Evolutionary conservation across 2,329 filamentous ascomycete species (phyloP), one percentile per base, ranked within the genome.

Genomic region (Fusarium sarcochroum): DNA sequence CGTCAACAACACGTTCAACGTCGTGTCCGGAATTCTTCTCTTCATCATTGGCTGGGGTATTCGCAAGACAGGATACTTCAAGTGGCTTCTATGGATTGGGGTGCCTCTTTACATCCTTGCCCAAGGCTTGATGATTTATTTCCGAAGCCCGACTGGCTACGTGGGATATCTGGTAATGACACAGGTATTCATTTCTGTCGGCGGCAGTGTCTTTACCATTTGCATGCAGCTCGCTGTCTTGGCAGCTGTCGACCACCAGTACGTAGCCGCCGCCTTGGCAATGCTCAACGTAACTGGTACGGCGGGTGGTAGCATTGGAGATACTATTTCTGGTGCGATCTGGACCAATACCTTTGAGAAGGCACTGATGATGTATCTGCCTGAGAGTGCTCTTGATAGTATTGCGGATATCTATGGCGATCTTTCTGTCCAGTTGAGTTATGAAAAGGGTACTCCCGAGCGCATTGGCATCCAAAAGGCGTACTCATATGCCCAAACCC

Each of bases 141-240:
- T 79, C 71, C 73, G 77, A n/a, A 69, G 50, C 8, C 77, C 77
- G 1, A 80, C 82, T 40, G 78, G 77, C 27, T 79, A 81, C 18
- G 77, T 84, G n/a, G 75, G 82, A 4, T 83, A 84, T 71, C 79
- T 87, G 10, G 76, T 87, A 54, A 83, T 84, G 71, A 84, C 83
- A 3, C 84, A 88, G 72, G 78, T 88, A 37, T 81, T 87, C 45
- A 82, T 88, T 59, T 85, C 85, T 5, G 77, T 85, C 6, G 85
- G 79, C 10, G 85, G 81, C 18, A 84, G 83, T 58, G 85, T 87
- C 75, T 86, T 86, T 69, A 86, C 85, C 2, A 70, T 86, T 11
- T 81, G 82, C 51, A 79, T 86, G 66, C 84, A 90, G 54, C 84
- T 90, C 63, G 86, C 87, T 2, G 83, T 89, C 21, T 84, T 89